Evolutionary conservation across 2,329 filamentous ascomycete genomes (phyloP).

Genomic region (Fusarium cyanostomum): DNA sequence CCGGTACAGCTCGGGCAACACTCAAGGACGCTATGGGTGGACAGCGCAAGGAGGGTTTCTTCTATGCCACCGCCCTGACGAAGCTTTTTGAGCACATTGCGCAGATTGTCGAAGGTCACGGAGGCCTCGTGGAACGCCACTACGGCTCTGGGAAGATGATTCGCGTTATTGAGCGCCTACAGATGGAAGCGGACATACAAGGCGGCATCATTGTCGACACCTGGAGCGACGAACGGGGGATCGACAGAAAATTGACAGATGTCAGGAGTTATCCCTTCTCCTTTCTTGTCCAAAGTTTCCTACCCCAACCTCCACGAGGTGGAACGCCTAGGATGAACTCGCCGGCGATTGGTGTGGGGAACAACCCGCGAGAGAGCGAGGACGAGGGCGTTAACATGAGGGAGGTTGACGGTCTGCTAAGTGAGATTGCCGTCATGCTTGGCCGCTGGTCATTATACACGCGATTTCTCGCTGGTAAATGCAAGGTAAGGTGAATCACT

Average conservation of each 20-base stretch:
- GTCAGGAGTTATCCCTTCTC: slow-evolving; percentile 98
- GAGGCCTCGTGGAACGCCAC: slow-evolving; percentile 89
- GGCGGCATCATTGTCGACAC: slow-evolving; percentile 95
- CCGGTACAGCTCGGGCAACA: slow-evolving; percentile 81
- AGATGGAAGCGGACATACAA: slow-evolving; percentile 95
- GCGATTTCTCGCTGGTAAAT: slow-evolving; percentile 88
- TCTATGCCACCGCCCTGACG: slow-evolving; percentile 90
- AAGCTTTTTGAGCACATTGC: slow-evolving; percentile 98
- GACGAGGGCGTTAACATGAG: slow-evolving; percentile 98
- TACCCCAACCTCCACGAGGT: slow-evolving; percentile 73
- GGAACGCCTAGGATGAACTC: slow-evolving; percentile 78
- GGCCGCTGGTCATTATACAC: slow-evolving; percentile 93
- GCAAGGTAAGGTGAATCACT: slow-evolving; percentile 65
- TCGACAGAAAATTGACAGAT: slow-evolving; percentile 89
- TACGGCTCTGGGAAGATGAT: slow-evolving; percentile 95
- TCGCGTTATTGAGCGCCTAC: slow-evolving; percentile 89
- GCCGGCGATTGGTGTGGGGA: slow-evolving; percentile 70
- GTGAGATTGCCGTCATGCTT: slow-evolving; percentile 91
- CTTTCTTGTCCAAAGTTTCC: slow-evolving; percentile 93
- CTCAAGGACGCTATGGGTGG: slow-evolving; percentile 72
- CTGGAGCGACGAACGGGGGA: slow-evolving; percentile 87
- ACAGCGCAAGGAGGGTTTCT: slow-evolving; percentile 76
- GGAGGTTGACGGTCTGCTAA: slow-evolving; percentile 87
- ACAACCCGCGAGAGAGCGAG: slow-evolving; percentile 72
- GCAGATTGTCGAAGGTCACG: slow-evolving; percentile 93